phyloP scores from a whole-genome alignment of 345 rosid genomes.

The Bruguiera parviflora region DNA sequence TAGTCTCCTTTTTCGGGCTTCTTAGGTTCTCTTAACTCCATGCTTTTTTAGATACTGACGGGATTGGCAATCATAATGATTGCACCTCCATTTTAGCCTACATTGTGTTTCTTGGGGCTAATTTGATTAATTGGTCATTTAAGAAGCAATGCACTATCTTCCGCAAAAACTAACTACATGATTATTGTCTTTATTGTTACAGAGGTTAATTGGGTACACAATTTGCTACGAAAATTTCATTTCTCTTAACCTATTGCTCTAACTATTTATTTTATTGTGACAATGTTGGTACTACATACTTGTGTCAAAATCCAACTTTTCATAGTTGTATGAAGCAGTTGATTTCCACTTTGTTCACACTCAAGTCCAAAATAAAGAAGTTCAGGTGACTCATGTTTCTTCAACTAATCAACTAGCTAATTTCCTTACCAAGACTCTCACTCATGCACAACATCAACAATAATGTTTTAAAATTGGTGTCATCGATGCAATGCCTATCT shows the following conservation, averaged over 20 bases:
- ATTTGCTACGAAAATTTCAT: neutral
- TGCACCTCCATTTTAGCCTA: neutral
- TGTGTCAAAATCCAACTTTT: neutral
- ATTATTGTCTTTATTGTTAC: neutral
- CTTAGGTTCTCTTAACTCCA: neutral
- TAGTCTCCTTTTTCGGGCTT: neutral
- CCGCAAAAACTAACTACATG: neutral
- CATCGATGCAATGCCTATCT: neutral
- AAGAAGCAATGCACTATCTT: neutral
- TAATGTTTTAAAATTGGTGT: neutral
- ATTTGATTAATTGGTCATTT: neutral
- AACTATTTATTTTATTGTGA: neutral
- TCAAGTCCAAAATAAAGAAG: neutral
- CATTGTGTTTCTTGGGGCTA: neutral
- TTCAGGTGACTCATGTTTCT: neutral
- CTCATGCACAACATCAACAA: neutral
- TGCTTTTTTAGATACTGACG: neutral
- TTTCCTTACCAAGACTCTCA: neutral
- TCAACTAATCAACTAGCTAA: neutral
- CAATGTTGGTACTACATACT: neutral
- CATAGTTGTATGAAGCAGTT: neutral
- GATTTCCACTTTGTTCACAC: neutral
- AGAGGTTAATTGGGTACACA: neutral
- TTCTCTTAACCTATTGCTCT: neutral
- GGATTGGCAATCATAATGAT: neutral